phyloP scores from a whole-genome alignment of 148 eudicot genomes.

The Nyssa sinensis region DNA sequence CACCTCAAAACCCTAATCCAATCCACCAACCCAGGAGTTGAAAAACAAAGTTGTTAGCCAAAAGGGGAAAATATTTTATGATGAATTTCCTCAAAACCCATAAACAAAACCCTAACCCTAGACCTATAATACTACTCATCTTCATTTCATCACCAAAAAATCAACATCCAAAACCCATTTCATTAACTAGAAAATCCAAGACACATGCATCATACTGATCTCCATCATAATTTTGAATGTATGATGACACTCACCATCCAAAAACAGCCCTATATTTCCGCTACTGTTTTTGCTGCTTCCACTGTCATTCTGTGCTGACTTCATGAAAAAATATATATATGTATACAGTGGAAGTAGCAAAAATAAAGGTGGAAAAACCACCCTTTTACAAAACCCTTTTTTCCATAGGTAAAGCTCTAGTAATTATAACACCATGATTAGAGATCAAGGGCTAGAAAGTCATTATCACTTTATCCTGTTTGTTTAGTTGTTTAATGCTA shows the following conservation, averaged over 20 bases:
- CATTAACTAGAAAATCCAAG: neutral
- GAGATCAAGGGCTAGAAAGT: constrained; percentile 34
- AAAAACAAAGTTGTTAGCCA: neutral
- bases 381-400: neutral
- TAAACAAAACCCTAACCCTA: neutral
- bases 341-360: constrained; percentile 14
- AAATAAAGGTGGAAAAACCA: neutral
- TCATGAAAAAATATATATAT: neutral
- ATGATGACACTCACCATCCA: constrained; percentile 18
- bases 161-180: constrained; percentile 9
- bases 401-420: constrained; percentile 11
- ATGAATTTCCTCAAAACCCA: neutral
- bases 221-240: constrained; percentile 11
- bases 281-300: constrained; percentile 12
- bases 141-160: constrained; percentile 15
- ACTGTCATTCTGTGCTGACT: neutral
- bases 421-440: constrained; percentile 60
- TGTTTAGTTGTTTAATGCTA: constrained; percentile 15
- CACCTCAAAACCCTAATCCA: constrained; percentile 43
- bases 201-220: constrained; percentile 16
- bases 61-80: neutral
- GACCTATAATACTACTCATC: constrained; percentile 1
- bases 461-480: constrained; percentile 29
- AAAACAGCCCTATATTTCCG: neutral
- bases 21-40: constrained; percentile 33